Conservation (phyloP, 176 grass and related monocot species). For the Stipa capillata region DNA sequence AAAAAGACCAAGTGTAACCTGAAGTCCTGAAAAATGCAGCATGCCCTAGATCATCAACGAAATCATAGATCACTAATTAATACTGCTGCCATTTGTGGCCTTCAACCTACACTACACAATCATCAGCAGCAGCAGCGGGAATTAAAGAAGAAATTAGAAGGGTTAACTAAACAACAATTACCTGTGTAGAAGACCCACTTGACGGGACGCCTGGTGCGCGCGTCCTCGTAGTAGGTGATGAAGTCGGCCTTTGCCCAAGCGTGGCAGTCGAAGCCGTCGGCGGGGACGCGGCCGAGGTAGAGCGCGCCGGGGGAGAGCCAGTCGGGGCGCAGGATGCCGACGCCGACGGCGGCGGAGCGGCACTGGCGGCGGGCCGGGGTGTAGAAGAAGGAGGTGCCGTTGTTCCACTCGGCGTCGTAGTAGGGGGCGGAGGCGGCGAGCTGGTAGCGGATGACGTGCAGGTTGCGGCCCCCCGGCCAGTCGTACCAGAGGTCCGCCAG, state of each 20-base stretch:
- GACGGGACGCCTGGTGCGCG: slow-evolving; percentile 37
- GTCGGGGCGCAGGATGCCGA: slow-evolving; percentile 51
- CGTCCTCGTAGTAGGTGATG: slow-evolving; percentile 72
- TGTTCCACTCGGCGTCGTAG: slow-evolving; percentile 67
- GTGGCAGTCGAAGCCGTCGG: slow-evolving; percentile 51
- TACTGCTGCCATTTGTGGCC: neutral
- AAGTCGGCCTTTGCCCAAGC: slow-evolving; percentile 64
- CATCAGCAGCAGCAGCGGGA: neutral
- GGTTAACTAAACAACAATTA: neutral
- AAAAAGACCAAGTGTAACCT: neutral
- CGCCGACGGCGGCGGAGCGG: slow-evolving; percentile 29
- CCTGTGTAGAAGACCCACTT: slow-evolving; percentile 68
- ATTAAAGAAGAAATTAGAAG: neutral
- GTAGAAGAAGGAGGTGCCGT: slow-evolving; percentile 72
- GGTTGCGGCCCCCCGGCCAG: slow-evolving; percentile 61
- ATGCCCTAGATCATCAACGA: neutral
- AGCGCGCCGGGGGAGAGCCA: slow-evolving; percentile 27
- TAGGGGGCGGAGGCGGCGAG: slow-evolving; percentile 37
- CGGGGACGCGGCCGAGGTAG: slow-evolving; percentile 42
- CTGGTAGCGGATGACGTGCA: slow-evolving; percentile 50
- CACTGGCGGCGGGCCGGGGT: slow-evolving; percentile 25
- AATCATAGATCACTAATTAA: neutral
- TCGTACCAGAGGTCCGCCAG: slow-evolving; percentile 69
- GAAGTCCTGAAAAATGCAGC: too few relatives aligned
- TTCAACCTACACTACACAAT: too few relatives aligned